Conservation (phyloP, 23 red algal species). For the Gracilaria gracilis region DNA sequence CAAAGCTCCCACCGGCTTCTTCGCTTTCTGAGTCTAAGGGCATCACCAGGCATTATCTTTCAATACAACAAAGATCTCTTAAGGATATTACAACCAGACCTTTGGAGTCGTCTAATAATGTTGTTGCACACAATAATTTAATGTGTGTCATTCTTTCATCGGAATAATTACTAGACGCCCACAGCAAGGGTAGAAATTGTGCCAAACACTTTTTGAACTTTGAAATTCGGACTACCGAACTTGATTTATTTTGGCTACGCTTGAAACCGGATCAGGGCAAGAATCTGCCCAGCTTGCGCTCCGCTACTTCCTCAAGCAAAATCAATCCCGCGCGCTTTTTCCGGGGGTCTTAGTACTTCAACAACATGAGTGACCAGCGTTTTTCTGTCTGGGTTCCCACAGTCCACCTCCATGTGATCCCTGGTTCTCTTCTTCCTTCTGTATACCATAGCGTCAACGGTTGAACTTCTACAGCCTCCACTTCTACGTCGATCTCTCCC, state of each 20-base stretch:
- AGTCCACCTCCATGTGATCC: not conserved
- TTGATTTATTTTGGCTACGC: not conserved
- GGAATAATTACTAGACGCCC: too few species aligned
- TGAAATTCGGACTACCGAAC: not conserved
- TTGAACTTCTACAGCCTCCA: too few species aligned
- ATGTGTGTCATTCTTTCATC: too few species aligned
- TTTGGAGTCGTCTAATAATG: too few species aligned
- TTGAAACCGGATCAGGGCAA: not conserved
- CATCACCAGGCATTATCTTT: not conserved
- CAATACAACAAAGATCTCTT: too few species aligned
- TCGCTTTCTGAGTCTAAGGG: not conserved
- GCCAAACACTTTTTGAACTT: too few species aligned
- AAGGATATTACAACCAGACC: too few species aligned
- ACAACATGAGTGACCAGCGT: not conserved
- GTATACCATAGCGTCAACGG: too few species aligned
- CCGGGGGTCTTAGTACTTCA: not conserved
- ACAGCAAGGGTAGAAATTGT: too few species aligned
- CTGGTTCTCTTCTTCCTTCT: not conserved
- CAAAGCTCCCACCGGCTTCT: not conserved
- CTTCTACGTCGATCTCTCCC: too few species aligned
- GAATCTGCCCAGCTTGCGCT: not conserved
- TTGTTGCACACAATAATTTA: too few species aligned
- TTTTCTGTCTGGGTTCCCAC: not conserved
- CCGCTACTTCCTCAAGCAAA: not conserved
- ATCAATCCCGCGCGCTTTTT: not conserved